Percentiles rank a stretch among this genome's conserved stretches.
Evolutionary conservation across 345 rosid genomes (phyloP).

Genomic region (Boechera stricta): DNA sequence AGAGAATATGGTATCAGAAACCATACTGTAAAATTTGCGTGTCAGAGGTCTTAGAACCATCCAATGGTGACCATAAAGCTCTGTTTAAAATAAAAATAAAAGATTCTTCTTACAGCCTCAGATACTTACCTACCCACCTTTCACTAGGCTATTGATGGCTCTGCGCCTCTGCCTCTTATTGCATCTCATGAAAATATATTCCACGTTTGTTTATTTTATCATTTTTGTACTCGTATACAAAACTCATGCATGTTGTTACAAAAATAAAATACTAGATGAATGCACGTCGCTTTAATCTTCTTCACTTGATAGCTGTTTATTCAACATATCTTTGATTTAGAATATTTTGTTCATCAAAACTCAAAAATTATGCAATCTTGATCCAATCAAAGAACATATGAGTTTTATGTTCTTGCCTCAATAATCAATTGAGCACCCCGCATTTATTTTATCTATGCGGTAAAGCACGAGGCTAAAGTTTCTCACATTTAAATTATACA

Average conservation of each 20-base stretch:
- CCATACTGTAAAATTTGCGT: conserved; percentile 24
- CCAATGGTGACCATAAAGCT: conserved; percentile 9
- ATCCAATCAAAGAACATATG: background rate
- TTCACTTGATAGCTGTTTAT: background rate
- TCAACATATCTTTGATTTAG: background rate
- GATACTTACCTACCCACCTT: conserved; percentile 11
- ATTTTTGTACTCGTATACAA: background rate
- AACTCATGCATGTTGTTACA: background rate
- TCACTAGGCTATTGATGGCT: conserved; percentile 15
- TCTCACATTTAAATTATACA: background rate
- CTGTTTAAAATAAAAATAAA: background rate
- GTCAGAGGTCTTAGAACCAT: conserved; percentile 28
- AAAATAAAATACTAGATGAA: background rate
- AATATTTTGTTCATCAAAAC: background rate
- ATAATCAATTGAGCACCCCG: background rate
- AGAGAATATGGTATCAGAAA: conserved; percentile 30
- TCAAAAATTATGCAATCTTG: background rate
- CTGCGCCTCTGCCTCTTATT: conserved; percentile 27
- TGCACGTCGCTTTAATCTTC: background rate
- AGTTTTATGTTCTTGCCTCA: background rate
- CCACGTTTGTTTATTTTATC: conserved; percentile 23
- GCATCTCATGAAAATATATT: conserved; percentile 27
- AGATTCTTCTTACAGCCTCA: conserved; percentile 32
- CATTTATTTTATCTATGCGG: background rate
- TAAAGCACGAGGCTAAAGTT: background rate